Evolutionary conservation across 2,329 filamentous ascomycete genomes (phyloP).

Genomic region (Fusarium phyllophilum): DNA sequence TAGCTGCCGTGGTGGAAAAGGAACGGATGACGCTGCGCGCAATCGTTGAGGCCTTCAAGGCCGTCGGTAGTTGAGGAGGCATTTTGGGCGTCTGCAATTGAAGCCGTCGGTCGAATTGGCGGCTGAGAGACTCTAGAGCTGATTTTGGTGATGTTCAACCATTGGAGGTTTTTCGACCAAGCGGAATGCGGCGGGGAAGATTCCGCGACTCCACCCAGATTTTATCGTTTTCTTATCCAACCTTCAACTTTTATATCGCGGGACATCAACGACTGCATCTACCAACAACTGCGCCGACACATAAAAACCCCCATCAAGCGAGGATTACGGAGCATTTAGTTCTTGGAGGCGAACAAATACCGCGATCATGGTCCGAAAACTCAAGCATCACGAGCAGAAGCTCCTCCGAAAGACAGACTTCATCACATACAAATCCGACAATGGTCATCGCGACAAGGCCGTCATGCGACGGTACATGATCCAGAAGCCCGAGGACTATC

Average conservation of each 20-base stretch:
- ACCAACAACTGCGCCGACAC: neutral
- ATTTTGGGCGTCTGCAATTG: constrained; percentile 46
- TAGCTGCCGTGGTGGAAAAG: constrained; percentile 46
- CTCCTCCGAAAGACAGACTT: constrained; percentile 94
- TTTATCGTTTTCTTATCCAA: constrained; percentile 40
- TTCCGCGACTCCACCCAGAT: constrained; percentile 44
- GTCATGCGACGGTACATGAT: constrained; percentile 90
- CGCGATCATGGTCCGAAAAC: constrained; percentile 85
- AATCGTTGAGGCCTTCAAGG: constrained; percentile 36
- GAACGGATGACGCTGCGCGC: constrained; percentile 36
- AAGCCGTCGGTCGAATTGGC: neutral
- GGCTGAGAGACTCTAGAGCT: constrained; percentile 12
- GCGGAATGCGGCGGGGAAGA: constrained; percentile 38
- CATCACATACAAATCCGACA: constrained; percentile 90
- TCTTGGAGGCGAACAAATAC: neutral
- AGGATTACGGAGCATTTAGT: neutral
- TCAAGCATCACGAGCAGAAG: constrained; percentile 97
- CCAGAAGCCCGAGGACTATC: constrained; percentile 88
- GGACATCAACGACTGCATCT: constrained; percentile 1
- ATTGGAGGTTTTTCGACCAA: constrained; percentile 43
- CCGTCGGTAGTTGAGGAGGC: constrained; percentile 52
- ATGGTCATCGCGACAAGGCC: constrained; percentile 82
- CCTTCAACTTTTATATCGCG: constrained; percentile 12
- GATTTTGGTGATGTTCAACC: constrained; percentile 30
- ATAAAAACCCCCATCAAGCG: neutral